These are phyloP conservation scores for Phytophthora agathidicida DNA, from an alignment of 352 stramenopile species.

Conservation along the genomic window DNA sequence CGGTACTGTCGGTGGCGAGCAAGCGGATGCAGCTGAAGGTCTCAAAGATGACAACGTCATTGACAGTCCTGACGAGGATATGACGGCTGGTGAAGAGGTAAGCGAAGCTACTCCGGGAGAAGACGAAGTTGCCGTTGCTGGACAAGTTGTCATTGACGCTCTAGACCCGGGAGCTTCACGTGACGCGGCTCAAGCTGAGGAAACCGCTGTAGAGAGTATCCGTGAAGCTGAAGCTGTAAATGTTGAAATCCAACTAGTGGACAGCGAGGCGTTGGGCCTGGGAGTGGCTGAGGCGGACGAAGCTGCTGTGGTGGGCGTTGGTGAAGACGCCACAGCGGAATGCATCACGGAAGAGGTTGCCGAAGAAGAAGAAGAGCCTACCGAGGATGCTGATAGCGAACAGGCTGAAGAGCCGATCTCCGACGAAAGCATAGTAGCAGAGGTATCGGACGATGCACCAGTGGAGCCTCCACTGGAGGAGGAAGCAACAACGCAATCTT, in stretches of 20 bases:
- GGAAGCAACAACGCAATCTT: not conserved
- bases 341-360: not conserved
- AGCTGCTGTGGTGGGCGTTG: not conserved
- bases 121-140: not conserved
- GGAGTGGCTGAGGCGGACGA: not conserved
- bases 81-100: not conserved
- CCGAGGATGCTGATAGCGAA: conserved; percentile 4
- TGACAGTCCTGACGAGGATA: not conserved
- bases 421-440: not conserved
- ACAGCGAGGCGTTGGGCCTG: no score
- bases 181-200: not conserved
- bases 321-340: not conserved
- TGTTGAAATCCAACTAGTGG: no score
- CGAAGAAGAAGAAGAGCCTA: not conserved
- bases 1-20: no score
- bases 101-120: not conserved
- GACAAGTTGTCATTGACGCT: no score
- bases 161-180: not conserved
- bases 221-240: not conserved
- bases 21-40: no score
- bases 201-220: not conserved
- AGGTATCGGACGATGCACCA: not conserved
- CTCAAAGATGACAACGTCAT: no score
- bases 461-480: not conserved
- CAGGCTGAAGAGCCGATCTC: not conserved